Base-by-base conservation (phyloP, 768 basidiomycete species). In the Calvatia gigantea region DNA sequence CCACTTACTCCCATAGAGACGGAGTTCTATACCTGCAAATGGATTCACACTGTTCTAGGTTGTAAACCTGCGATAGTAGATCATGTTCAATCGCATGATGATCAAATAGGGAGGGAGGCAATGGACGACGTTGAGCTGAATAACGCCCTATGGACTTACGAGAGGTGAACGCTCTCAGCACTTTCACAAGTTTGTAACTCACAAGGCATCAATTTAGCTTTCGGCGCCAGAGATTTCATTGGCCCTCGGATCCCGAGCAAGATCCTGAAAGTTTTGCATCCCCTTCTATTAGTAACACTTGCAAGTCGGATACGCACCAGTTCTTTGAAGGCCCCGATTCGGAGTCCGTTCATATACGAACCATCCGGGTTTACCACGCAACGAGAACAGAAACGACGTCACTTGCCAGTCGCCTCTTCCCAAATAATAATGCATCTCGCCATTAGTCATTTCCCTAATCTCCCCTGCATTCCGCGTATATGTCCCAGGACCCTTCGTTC, bases 1-100 rank as follows among this genome's bases (percentile, higher is more conserved):
- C 79, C 85, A 1, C 70, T 86, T 60, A 53, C 74, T 0, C 75
- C 86, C 21, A 63, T 67, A 2, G 87, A 87, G 64, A 72, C 90
- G 31, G 88, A 90, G 70, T 83, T 87, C 83, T 85, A 89, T 62
- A 76, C 82, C n/a, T 85, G 83, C 70, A 86, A 83, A 69, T 76
- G 84, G 63, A 69, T 89, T 46, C 85, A 90, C 63, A 75, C 76
- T 5, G 65, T 91, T 2, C 71, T 91, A 23, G 81, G 81, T 28
- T 86, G 82, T 63, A 81, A 82, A 62, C 72, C 73, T 32, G 85
- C 87, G 3, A 70, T 91, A 8, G 64, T 60, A 5, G 80, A 81
- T 42, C 84, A 72, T 63, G 63, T 86, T n/a, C 61, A 63, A 6
- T 61, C 64, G 6, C 72, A 70, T 42, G 58, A 62, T 2, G 78